Evolutionary conservation across 2,329 filamentous ascomycete genomes (phyloP).

Genomic region (Colletotrichum lindemuthianum): DNA sequence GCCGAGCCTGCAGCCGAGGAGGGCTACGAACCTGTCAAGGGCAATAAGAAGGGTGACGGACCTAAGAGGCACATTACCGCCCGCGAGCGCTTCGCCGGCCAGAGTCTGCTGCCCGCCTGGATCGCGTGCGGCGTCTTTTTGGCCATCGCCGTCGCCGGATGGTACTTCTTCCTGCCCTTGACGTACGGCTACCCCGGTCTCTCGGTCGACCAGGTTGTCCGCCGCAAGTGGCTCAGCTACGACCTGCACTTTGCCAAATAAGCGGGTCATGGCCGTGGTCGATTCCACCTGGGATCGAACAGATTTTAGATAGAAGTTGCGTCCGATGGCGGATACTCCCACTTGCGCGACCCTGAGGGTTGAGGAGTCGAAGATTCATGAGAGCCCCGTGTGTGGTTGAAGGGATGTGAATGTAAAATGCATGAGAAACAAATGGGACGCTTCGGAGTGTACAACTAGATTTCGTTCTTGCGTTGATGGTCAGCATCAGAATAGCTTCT

Average conservation of each 20-base stretch:
- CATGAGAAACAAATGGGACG: slow-evolving; percentile 24
- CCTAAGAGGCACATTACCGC: slow-evolving; percentile 76
- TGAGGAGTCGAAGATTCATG: slow-evolving; percentile 19
- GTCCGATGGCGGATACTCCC: slow-evolving; percentile 10
- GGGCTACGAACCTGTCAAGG: slow-evolving; percentile 53
- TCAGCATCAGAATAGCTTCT: neutral
- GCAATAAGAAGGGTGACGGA: slow-evolving; percentile 56
- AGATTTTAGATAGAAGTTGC: slow-evolving; percentile 10
- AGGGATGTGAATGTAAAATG: slow-evolving; percentile 25
- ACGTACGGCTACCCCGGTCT: slow-evolving; percentile 96
- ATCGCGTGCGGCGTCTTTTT: slow-evolving; percentile 79
- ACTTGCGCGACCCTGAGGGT: slow-evolving; percentile 6
- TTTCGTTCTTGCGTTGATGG: slow-evolving; percentile 31
- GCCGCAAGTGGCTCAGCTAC: slow-evolving; percentile 95
- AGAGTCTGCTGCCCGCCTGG: slow-evolving; percentile 84
- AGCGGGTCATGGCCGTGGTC: slow-evolving; percentile 35
- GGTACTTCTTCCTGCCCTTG: slow-evolving; percentile 93
- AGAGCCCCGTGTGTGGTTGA: neutral
- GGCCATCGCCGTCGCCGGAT: slow-evolving; percentile 75
- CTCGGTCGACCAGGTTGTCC: slow-evolving; percentile 78
- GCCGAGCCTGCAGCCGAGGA: slow-evolving; percentile 77
- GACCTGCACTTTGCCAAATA: slow-evolving; percentile 99
- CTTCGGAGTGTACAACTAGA: slow-evolving; percentile 25
- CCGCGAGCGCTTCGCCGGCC: slow-evolving; percentile 80
- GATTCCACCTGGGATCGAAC: neutral